phyloP scores from a whole-genome alignment of 345 rosid species.

The Limnanthes douglasii region DNA sequence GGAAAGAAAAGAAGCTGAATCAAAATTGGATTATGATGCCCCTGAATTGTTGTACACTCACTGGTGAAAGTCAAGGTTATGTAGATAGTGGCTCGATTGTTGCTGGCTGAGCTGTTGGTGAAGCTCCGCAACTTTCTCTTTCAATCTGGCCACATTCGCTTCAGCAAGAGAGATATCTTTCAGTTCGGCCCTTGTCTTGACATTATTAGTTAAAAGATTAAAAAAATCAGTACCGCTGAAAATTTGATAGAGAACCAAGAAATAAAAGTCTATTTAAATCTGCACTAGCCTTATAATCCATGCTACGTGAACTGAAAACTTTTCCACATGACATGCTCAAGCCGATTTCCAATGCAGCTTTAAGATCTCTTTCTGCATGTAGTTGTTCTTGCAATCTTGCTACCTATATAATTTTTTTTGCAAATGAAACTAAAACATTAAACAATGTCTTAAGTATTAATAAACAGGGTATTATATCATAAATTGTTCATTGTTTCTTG shows the following conservation, averaged over 20 bases:
- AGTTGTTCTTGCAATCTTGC: slow-evolving; percentile 94
- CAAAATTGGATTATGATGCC: too few relatives aligned
- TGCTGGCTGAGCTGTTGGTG: slow-evolving; percentile 96
- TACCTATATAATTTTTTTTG: slow-evolving; percentile 34
- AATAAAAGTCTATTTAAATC: slow-evolving; percentile 5
- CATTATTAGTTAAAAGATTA: slow-evolving; percentile 19
- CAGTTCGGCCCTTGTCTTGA: slow-evolving; percentile 93
- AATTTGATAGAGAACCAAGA: slow-evolving; percentile 1
- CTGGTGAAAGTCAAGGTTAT: slow-evolving; percentile 70
- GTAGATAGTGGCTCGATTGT: slow-evolving; percentile 66
- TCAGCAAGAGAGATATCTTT: slow-evolving; percentile 99
- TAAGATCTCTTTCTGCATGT: slow-evolving; percentile 94
- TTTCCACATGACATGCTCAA: slow-evolving; percentile 95
- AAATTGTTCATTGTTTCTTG: too few relatives aligned
- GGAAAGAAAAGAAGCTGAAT: too few relatives aligned
- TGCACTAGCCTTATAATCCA: slow-evolving; percentile 72
- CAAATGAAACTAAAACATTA: too few relatives aligned
- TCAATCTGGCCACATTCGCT: slow-evolving; percentile 94
- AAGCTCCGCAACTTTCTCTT: slow-evolving; percentile 94
- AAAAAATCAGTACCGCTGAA: slow-evolving; percentile 12
- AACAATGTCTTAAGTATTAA: slow-evolving; percentile 7
- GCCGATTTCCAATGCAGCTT: slow-evolving; percentile 96
- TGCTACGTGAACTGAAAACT: slow-evolving; percentile 58
- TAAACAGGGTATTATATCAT: slow-evolving; percentile 1
- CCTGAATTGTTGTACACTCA: slow-evolving; percentile 43